phyloP scores from a whole-genome alignment of 805 yeast genomes.

The Wickerhamomyces canadensis region DNA sequence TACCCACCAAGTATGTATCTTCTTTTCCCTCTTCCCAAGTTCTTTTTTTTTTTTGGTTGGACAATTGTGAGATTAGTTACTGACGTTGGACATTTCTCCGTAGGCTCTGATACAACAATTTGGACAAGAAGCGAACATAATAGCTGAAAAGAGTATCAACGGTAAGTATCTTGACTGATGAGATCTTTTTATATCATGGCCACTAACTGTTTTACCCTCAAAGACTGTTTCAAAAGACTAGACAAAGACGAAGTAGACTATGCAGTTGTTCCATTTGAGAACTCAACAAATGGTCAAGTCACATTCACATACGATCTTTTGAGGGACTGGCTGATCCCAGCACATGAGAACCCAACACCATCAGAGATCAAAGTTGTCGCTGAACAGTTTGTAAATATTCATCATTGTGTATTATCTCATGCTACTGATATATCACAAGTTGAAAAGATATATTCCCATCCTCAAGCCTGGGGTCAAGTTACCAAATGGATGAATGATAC shows the following conservation, averaged over 20 bases:
- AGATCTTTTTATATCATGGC: too few relatives aligned
- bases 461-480: slow-evolving; percentile 98
- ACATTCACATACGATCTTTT: slow-evolving; percentile 78
- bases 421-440: slow-evolving; percentile 41
- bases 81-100: too few relatives aligned
- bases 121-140: slow-evolving; percentile 22
- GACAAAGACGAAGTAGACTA: slow-evolving; percentile 43
- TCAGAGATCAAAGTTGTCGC: slow-evolving; percentile 53
- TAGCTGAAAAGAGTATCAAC: slow-evolving; percentile 16
- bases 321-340: slow-evolving; percentile 53
- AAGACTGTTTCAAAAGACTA: slow-evolving; percentile 54
- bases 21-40: background rate
- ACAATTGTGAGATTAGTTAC: too few relatives aligned
- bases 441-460: slow-evolving; percentile 74
- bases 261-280: slow-evolving; percentile 86
- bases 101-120: slow-evolving; percentile 58
- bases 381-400: slow-evolving; percentile 78
- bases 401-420: slow-evolving; percentile 63
- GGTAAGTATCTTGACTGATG: slow-evolving; percentile 29
- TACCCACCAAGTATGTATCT: slow-evolving; percentile 65
- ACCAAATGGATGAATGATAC: slow-evolving; percentile 42
- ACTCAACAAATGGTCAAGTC: slow-evolving; percentile 93
- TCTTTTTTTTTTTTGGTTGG: background rate
- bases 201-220: background rate
- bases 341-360: slow-evolving; percentile 4